Evolutionary conservation across 1,139 yeast species (phyloP), one percentile per base, ranked within the genome.

Genomic region (Yamadazyma taylorii): DNA sequence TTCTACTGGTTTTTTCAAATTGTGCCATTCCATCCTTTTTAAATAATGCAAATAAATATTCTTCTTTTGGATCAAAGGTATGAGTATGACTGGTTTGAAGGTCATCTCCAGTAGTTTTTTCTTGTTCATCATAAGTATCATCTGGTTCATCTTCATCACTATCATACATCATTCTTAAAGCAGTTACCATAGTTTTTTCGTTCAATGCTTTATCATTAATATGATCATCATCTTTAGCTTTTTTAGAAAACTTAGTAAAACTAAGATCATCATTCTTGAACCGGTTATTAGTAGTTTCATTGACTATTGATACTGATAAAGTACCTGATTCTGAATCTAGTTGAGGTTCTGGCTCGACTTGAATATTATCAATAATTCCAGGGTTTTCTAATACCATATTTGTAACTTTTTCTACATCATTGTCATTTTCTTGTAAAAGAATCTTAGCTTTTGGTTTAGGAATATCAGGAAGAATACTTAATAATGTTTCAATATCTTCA

Each of bases 121-220:
- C 94, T 25, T 83, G 84, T 31, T 84, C 95, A 36, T 78, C 84
- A 53, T 87, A 87, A 0, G 95, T 85, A 50, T 88, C 96, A 55
- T 87, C 96, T 3, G 85, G 81, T 47, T 85, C 95, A 51, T 77
- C 81, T 50, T 85, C 95, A 43, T 85, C 92, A 15, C 79, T 74
- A 34, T 82, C 85, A 50, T 85, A 82, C 43, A 85, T 64, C 47
- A 83, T 58, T 38, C 78, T 63, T 46, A 87, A 63, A 0, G 94
- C 90, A 33, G 82, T 77, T 8, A 75, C 68, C 32, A 86, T 59
- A 0, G 87, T 79, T 48, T 68, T 74, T 48, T 79, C 76, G 45
- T 75, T 76, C 17, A 77, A 52, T 32, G 72, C 10, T 14, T 36
- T 35, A 6, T 30, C 24, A 16, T 27, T 16, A 16, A 5, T 25